These are phyloP conservation scores for Linderniella brevidens DNA, from an alignment of 257 asterid genomes.

Conservation along the genomic window DNA sequence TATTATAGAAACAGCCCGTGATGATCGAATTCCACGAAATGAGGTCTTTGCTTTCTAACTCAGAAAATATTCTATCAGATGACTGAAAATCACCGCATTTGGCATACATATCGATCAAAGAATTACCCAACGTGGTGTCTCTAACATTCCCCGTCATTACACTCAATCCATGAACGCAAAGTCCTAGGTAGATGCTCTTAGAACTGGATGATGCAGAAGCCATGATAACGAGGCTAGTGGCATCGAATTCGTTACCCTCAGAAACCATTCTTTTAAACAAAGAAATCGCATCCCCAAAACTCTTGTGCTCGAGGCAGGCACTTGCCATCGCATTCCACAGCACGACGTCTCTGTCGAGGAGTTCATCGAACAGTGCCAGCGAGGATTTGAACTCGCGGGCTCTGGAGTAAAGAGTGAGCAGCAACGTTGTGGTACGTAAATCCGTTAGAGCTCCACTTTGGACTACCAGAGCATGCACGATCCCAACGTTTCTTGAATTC, in stretches of 20 bases:
- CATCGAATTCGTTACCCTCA: constrained; percentile 26
- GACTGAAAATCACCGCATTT: constrained; percentile 40
- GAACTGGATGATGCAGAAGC: constrained; percentile 22
- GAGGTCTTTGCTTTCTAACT: constrained; percentile 21
- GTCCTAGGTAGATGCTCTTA: constrained; percentile 18
- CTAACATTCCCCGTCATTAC: constrained; percentile 34
- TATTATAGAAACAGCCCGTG: constrained; percentile 30
- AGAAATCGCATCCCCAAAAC: constrained; percentile 15
- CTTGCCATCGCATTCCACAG: constrained; percentile 57
- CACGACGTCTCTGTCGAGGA: constrained; percentile 31
- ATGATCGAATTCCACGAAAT: constrained; percentile 53
- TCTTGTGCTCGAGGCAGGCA: constrained; percentile 25
- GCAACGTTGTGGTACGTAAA: constrained; percentile 24
- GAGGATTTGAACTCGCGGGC: constrained; percentile 23
- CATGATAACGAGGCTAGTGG: constrained; percentile 27
- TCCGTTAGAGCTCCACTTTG: constrained; percentile 33
- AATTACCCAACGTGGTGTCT: constrained; percentile 30
- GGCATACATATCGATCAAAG: constrained; percentile 36
- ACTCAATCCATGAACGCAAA: constrained; percentile 35
- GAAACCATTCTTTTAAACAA: constrained; percentile 30
- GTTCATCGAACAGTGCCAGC: constrained; percentile 26
- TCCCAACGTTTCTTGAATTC: constrained; percentile 11
- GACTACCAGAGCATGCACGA: constrained; percentile 33
- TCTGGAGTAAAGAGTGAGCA: constrained; percentile 41
- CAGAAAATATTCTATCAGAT: constrained; percentile 28